A percentile compares a stretch with the other conserved stretches of the same genome.
Conservation (phyloP, 2,329 filamentous ascomycete species). For the Arthrobotrys sinensis region DNA sequence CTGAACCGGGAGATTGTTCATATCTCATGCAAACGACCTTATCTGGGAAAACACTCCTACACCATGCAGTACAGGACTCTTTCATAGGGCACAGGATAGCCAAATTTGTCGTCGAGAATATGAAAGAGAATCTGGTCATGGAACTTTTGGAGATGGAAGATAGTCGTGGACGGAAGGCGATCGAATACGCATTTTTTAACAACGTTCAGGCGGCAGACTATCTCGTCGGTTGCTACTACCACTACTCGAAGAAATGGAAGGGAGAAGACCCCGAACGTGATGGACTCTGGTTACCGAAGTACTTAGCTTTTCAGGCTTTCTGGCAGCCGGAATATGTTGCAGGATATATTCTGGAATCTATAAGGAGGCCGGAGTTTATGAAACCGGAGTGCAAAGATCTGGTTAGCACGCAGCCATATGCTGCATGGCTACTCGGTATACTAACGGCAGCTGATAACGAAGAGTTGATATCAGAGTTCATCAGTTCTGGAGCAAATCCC, state of each 20-base stretch:
- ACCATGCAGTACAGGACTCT: background rate
- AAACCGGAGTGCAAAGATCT: conserved; percentile 8
- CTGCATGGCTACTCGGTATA: conserved; percentile 4
- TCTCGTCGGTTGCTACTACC: conserved; percentile 7
- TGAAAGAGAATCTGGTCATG: background rate
- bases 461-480: background rate
- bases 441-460: background rate
- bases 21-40: conserved; percentile 12
- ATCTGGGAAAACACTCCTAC: background rate
- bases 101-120: conserved; percentile 7
- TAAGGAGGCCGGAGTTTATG: background rate
- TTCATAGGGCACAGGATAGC: background rate
- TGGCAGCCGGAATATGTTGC: background rate
- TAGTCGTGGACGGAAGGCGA: background rate
- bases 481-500: background rate
- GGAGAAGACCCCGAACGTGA: background rate
- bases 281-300: conserved; percentile 4
- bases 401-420: conserved; percentile 6
- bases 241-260: background rate
- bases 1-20: conserved; percentile 4
- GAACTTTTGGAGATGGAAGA: conserved; percentile 21
- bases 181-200: background rate
- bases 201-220: background rate
- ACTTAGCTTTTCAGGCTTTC: background rate
- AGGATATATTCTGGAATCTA: background rate